These are phyloP conservation scores for Pestalotiopsis fici DNA, from an alignment of 2,329 filamentous ascomycete species.

Conservation along the genomic window DNA sequence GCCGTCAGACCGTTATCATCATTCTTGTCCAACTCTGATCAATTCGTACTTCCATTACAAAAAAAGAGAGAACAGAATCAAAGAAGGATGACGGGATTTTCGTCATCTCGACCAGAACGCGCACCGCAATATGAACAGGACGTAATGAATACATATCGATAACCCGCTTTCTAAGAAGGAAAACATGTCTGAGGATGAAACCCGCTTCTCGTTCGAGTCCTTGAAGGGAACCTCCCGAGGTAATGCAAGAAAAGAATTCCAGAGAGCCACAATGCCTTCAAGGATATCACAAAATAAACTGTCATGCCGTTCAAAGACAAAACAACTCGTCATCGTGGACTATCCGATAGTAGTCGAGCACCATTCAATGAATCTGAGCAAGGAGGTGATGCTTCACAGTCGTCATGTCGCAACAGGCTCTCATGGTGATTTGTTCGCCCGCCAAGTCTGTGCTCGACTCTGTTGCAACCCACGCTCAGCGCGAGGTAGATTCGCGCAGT, in stretches of 20 bases:
- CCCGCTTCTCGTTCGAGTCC: not conserved
- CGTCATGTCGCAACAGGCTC: not conserved
- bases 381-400: not conserved
- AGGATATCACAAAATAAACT: conserved; percentile 32
- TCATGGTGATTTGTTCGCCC: not conserved
- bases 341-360: conserved; percentile 19
- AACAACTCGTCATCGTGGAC: conserved; percentile 15
- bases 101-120: not conserved
- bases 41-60: not conserved
- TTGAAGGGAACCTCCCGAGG: not conserved
- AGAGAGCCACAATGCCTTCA: conserved; percentile 23
- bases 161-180: conserved; percentile 8
- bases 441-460: not conserved
- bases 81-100: not conserved
- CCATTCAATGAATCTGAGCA: conserved; percentile 19
- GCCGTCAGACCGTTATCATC: not conserved
- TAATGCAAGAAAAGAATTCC: conserved; percentile 7
- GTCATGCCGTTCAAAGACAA: conserved; percentile 23
- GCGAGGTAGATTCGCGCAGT: conserved; percentile 8
- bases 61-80: not conserved
- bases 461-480: not conserved
- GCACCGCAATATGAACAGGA: not conserved
- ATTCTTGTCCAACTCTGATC: not conserved
- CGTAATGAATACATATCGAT: not conserved
- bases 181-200: not conserved